Evolutionary conservation across 345 rosid genomes (phyloP), one percentile per base, ranked within the genome.

Genomic region (Cardamine occulta): DNA sequence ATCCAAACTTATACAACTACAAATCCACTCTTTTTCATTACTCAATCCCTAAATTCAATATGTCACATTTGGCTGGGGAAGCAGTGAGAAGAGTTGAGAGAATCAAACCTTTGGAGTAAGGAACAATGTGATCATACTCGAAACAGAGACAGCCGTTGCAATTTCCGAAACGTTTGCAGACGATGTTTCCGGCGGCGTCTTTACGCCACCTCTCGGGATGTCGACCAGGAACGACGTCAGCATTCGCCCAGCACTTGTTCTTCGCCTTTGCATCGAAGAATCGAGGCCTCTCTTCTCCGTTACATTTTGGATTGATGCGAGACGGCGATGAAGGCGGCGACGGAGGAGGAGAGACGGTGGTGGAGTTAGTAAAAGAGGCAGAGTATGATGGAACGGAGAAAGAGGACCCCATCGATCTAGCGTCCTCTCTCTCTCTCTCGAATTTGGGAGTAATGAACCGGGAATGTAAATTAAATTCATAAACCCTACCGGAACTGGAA

Each of bases 121-220:
- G 97, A 74, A 91, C 75, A 73, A 91, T 83, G 80, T 94, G 98
- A 78, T 91, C 97, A 83, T 94, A 90, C 81, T 94, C 90, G 84
- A 88, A 94, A 83, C 97, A 94, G 72, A 94, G 95, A 76, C 97
- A 94, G 1, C 99, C 97, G 21, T 76, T 66, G 80, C 99, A 94
- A 75, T 95, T 95, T 74, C 88, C 82, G 84, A 91, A 87, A 55
- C 97, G 91, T 75, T 86, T 89, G 85, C 97, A 91, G 74, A 94
- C 96, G 4, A 90, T 66, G 81, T 92, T 95, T 1, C 97, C 96
- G 45, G 96, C 96, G 7, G 87, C 91, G 79, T 94, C 98, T 77
- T 87, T 87, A 61, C 97, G 96, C 98, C 98, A 94, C 74, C 98
- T 74, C 70, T 88, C 98, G 18, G 97, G 98, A 75, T 94, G 98